A percentile compares a stretch with the other conserved stretches of the same genome.
These are phyloP conservation scores for Cladochytrium replicatum DNA, from an alignment of 192 early-diverging fungal genomes.

Conservation along the genomic window DNA sequence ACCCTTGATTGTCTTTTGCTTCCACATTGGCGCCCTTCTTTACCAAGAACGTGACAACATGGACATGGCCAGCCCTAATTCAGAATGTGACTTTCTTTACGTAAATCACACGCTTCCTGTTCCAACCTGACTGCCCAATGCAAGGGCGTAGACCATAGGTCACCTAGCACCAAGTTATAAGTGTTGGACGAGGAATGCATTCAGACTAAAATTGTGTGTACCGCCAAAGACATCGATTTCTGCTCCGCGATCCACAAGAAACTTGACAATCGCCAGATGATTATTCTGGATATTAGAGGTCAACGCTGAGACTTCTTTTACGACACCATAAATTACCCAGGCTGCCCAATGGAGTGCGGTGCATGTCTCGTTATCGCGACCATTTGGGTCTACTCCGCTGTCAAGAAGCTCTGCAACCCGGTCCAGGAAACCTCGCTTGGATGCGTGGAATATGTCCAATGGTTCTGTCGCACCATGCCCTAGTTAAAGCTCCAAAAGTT, in stretches of 20 bases:
- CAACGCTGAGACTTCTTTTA: neutral
- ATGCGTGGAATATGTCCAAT: constrained; percentile 55
- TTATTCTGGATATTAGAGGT: constrained; percentile 29
- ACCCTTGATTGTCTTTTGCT: constrained; percentile 71
- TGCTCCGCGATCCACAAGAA: constrained; percentile 68
- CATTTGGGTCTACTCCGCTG: constrained; percentile 35
- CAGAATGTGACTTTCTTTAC: neutral
- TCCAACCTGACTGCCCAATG: constrained; percentile 87
- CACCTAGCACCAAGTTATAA: constrained; percentile 13
- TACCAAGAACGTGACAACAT: constrained; percentile 61
- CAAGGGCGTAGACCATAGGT: constrained; percentile 74
- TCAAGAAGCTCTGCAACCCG: constrained; percentile 48
- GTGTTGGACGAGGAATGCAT: constrained; percentile 1
- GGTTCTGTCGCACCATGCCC: too few relatives aligned
- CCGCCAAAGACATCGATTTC: constrained; percentile 64
- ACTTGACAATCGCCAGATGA: constrained; percentile 58
- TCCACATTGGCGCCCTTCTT: constrained; percentile 68
- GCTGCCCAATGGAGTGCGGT: constrained; percentile 83
- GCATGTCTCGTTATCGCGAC: constrained; percentile 56
- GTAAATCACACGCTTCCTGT: too few relatives aligned
- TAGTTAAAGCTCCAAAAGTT: too few relatives aligned
- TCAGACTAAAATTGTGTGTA: neutral
- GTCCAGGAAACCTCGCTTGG: constrained; percentile 57
- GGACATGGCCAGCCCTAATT: constrained; percentile 59
- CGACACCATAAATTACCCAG: constrained; percentile 29